Evolutionary conservation across 768 basidiomycete genomes (phyloP), one percentile per base, ranked within the genome.

Genomic region (Russula brevipes): DNA sequence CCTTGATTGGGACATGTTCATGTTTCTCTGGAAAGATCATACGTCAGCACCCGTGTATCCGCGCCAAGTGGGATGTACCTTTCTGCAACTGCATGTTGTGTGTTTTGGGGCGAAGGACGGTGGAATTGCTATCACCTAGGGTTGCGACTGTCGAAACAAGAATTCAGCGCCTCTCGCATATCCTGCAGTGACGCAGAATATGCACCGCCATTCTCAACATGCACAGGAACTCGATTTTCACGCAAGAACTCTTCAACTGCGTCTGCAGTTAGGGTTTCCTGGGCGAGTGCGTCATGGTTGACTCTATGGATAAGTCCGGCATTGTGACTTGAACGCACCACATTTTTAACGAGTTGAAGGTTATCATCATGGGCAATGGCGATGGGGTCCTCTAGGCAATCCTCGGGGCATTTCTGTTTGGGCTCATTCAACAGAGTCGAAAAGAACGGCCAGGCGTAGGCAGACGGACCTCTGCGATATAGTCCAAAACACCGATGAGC

Each of bases 341-440:
- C 57, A 3, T 39, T 38, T 42, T 64, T 53, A 24, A 59, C 10
- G 17, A 38, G 19, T 16, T 42, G 41, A 17, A 62, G 44, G n/a
- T 65, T 60, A 24, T 62, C 36, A 19, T 62, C 49, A 47, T 61
- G 64, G 5, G 60, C 49, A 24, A 65, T 45, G 36, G 41, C 41
- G 1, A 42, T 42, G 41, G 41, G 11, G 11, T 14, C 41, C 7
- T 42, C 41, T 2, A 16, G 2, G 16, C 11, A 14, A 42, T 65
- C 53, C 24, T 52, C n/a, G 0, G 38, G 30, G 39, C 41, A 54
- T 46, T 57, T 56, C 64, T 65, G 24, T 38, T 38, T 9, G 17
- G 4, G 19, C 5, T 2, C 14, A 3, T 16, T 54, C 1, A 45
- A 44, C 53, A 38, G 19, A 31, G 5, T 38, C 8, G 17, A 31